Conservation (phyloP, 2,329 filamentous ascomycete genomes). For the Clonostachys chloroleuca region DNA sequence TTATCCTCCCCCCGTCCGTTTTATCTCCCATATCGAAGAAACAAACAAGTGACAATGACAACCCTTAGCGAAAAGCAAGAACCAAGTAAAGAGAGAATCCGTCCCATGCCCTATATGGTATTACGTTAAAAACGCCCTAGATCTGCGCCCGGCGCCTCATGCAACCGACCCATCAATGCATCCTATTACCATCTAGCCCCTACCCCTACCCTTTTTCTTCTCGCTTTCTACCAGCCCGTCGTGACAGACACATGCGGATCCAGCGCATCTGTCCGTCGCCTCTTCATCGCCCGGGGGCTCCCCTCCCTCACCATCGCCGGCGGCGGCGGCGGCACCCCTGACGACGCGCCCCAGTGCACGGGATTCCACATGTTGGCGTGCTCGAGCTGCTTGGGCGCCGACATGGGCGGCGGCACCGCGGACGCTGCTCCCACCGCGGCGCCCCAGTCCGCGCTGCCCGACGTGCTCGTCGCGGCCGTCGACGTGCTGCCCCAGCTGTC, state of each 20-base stretch:
- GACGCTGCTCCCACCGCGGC: background rate
- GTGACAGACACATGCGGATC: constrained; percentile 23
- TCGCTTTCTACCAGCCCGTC: constrained; percentile 17
- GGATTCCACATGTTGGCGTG: constrained; percentile 23
- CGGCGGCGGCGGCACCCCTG: constrained; percentile 6
- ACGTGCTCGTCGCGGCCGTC: constrained; percentile 10
- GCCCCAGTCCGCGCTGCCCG: constrained; percentile 18
- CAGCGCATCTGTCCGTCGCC: constrained; percentile 23
- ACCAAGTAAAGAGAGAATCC: too few relatives aligned
- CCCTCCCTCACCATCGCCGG: constrained; percentile 15
- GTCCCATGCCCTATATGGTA: too few relatives aligned
- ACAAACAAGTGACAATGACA: too few relatives aligned
- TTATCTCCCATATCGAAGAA: too few relatives aligned
- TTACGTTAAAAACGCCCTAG: too few relatives aligned
- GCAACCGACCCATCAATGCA: background rate
- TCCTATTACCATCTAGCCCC: background rate
- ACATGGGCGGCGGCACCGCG: background rate
- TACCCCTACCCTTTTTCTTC: background rate
- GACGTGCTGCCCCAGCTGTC: constrained; percentile 23
- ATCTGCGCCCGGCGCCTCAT: too few relatives aligned
- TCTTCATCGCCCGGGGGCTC: constrained; percentile 29
- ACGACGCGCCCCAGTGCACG: constrained; percentile 2
- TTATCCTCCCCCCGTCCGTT: too few relatives aligned
- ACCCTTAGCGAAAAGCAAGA: too few relatives aligned
- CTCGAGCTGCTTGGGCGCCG: constrained; percentile 19